Evolutionary conservation across 2,329 filamentous ascomycete species (phyloP).

Genomic region (Aureobasidium sp.): DNA sequence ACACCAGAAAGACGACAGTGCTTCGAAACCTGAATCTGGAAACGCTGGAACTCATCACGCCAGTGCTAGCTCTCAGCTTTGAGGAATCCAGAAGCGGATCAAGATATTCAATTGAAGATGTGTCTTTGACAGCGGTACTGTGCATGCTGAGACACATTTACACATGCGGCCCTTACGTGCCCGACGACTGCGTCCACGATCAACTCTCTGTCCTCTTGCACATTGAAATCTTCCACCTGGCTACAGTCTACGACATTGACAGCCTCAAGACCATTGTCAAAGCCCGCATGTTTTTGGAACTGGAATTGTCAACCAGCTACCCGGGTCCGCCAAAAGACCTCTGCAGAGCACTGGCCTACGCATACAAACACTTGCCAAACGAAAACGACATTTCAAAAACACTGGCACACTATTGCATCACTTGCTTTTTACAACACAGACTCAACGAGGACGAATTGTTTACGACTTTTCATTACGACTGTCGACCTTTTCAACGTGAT

Average conservation of each 20-base stretch:
- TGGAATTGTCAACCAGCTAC: slow-evolving; percentile 34
- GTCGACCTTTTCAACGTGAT: slow-evolving; percentile 35
- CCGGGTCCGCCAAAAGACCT: slow-evolving; percentile 35
- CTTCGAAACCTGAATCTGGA: slow-evolving; percentile 30
- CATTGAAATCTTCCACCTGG: slow-evolving; percentile 36
- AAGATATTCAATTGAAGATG: slow-evolving; percentile 34
- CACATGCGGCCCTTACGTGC: slow-evolving; percentile 32
- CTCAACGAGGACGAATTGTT: slow-evolving; percentile 34
- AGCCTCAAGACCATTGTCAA: slow-evolving; percentile 35
- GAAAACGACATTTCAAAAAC: slow-evolving; percentile 31
- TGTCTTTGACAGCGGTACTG: slow-evolving; percentile 28
- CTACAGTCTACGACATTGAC: slow-evolving; percentile 34
- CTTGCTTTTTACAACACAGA: slow-evolving; percentile 31
- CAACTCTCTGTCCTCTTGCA: slow-evolving; percentile 34
- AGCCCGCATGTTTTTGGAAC: slow-evolving; percentile 33
- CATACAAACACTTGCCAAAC: slow-evolving; percentile 25
- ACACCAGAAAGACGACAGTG: slow-evolving; percentile 27
- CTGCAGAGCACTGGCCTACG: slow-evolving; percentile 32
- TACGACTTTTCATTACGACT: slow-evolving; percentile 30
- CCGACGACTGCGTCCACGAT: slow-evolving; percentile 21
- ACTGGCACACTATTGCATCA: slow-evolving; percentile 39
- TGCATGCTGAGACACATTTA: slow-evolving; percentile 39
- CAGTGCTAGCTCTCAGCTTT: slow-evolving; percentile 36
- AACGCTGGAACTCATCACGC: slow-evolving; percentile 31
- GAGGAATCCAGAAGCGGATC: slow-evolving; percentile 30